These are phyloP conservation scores for Fagus sylvatica DNA, from an alignment of 306 rosid species.

Conservation along the genomic window DNA sequence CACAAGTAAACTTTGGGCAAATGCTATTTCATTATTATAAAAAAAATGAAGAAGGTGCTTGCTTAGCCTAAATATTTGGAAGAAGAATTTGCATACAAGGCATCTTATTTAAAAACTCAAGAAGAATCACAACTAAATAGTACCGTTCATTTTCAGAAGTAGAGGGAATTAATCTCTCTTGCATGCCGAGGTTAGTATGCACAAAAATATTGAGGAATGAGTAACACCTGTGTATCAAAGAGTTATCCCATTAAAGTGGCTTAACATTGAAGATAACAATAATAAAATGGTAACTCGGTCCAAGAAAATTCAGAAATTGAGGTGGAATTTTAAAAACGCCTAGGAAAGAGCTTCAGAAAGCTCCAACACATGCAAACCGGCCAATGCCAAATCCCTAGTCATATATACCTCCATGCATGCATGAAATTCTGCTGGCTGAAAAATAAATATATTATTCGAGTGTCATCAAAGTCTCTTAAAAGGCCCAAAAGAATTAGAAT, in stretches of 20 bases:
- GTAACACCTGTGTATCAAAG: not conserved
- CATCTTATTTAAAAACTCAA: too few relatives aligned
- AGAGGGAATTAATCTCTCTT: too few relatives aligned
- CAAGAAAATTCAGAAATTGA: not conserved
- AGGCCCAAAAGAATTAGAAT: not conserved
- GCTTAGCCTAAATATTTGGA: too few relatives aligned
- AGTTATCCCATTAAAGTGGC: not conserved
- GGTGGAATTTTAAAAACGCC: not conserved
- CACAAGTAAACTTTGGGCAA: too few relatives aligned
- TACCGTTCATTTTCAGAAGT: too few relatives aligned
- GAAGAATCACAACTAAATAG: too few relatives aligned
- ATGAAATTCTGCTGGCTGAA: not conserved
- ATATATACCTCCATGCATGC: not conserved
- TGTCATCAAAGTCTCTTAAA: slow-evolving; percentile 1
- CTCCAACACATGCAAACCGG: not conserved
- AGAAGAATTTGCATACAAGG: too few relatives aligned
- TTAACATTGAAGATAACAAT: not conserved
- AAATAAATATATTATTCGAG: not conserved
- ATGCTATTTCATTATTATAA: too few relatives aligned
- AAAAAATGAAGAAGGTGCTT: too few relatives aligned
- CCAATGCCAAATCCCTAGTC: too few relatives aligned
- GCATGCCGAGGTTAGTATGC: too few relatives aligned
- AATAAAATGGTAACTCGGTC: not conserved
- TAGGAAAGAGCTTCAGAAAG: not conserved
- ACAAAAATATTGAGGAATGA: too few relatives aligned